Evolutionary conservation across 2,329 filamentous ascomycete species (phyloP).

Genomic region (Cladosporium sphaerospermum): DNA sequence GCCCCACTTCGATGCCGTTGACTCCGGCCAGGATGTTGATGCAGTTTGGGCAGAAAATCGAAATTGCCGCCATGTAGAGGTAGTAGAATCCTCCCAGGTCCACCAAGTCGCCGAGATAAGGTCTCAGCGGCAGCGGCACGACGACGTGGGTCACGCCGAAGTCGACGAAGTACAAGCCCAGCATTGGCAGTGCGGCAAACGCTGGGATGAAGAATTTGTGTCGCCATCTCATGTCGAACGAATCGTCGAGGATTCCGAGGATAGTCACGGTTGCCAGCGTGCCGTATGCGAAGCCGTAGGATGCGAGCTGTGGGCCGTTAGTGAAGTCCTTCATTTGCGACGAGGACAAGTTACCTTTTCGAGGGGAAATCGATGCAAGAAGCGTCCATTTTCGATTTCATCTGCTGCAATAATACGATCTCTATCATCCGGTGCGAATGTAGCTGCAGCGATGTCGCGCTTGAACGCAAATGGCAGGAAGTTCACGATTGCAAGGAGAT

Average conservation of each 20-base stretch:
- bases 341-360: slow-evolving; percentile 60
- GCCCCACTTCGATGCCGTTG: slow-evolving; percentile 93
- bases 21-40: slow-evolving; percentile 99
- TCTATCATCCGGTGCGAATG: slow-evolving; percentile 85
- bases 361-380: slow-evolving; percentile 88
- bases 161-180: slow-evolving; percentile 97
- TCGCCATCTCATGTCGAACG: slow-evolving; percentile 97
- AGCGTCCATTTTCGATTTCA: slow-evolving; percentile 72
- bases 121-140: slow-evolving; percentile 76
- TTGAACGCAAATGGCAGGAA: slow-evolving; percentile 98
- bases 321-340: not conserved
- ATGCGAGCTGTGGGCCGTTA: slow-evolving; percentile 63
- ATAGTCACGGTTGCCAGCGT: slow-evolving; percentile 87
- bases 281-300: slow-evolving; percentile 88
- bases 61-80: slow-evolving; percentile 89
- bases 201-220: slow-evolving; percentile 98
- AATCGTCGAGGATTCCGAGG: slow-evolving; percentile 87
- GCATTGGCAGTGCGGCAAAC: slow-evolving; percentile 84
- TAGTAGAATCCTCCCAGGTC: slow-evolving; percentile 78
- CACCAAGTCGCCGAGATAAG: slow-evolving; percentile 76
- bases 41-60: slow-evolving; percentile 96
- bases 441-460: slow-evolving; percentile 92
- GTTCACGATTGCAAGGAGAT: slow-evolving; percentile 78
- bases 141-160: slow-evolving; percentile 96
- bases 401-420: slow-evolving; percentile 72